Conservation (phyloP, 305 asterid species). For the Solanum hybrid region DNA sequence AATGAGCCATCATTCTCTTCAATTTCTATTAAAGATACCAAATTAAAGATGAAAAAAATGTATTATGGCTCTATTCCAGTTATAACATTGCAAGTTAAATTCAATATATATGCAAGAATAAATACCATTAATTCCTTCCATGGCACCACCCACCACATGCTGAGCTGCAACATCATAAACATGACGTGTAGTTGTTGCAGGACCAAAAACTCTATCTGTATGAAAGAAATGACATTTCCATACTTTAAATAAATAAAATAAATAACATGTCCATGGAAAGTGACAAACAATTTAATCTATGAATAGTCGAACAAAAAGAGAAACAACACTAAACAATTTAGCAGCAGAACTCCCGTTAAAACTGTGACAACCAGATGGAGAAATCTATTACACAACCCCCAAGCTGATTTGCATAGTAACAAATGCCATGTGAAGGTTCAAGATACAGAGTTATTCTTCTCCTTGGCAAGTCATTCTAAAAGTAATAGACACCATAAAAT, state of each 20-base stretch:
- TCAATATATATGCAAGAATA: not conserved
- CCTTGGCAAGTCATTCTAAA: not conserved
- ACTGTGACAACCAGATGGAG: not conserved
- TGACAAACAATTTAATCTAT: not conserved
- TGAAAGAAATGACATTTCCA: not conserved
- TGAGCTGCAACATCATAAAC: slow-evolving; percentile 97
- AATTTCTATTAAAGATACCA: not conserved
- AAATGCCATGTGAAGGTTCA: not conserved
- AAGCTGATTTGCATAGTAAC: not conserved
- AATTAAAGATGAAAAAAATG: not conserved
- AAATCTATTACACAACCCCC: not conserved
- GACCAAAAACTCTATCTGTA: slow-evolving; percentile 92
- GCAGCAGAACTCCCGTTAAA: not conserved
- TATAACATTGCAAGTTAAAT: not conserved
- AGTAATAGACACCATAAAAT: not conserved
- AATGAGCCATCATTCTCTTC: not conserved
- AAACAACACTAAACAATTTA: not conserved
- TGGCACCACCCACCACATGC: slow-evolving; percentile 77
- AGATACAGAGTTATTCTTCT: not conserved
- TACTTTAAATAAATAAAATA: not conserved
- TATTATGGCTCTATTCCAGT: not conserved
- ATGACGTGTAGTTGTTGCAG: slow-evolving; percentile 95
- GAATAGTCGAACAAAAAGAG: not conserved
- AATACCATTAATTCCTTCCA: slow-evolving; percentile 92
- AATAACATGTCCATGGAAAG: not conserved